Conservation (phyloP, 352 stramenopile genomes). For the Aphanomyces invadans region DNA sequence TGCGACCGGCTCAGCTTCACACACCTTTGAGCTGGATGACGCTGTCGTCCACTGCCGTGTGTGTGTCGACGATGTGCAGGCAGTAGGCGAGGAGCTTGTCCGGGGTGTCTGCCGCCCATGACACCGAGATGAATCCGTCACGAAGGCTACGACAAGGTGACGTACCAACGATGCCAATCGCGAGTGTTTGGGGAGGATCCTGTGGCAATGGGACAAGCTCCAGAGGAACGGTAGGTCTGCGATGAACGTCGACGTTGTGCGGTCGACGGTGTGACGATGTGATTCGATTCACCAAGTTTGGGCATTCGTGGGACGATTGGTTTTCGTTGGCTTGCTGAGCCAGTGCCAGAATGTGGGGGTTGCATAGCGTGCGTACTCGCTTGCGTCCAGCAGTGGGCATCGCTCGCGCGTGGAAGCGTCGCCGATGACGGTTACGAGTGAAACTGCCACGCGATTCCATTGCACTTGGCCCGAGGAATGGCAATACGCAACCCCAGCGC, state of each 20-base stretch:
- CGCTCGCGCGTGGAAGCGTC: not conserved
- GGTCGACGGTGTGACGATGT: not conserved
- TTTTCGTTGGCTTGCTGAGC: not conserved
- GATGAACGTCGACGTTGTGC: not conserved
- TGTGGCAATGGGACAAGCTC: not conserved
- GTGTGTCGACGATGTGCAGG: not conserved
- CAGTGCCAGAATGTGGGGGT: not conserved
- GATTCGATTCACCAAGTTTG: not conserved
- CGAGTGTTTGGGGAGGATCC: too few relatives aligned
- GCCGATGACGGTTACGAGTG: not conserved
- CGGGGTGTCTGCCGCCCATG: not conserved
- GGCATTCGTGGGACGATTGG: not conserved
- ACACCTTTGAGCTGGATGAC: not conserved
- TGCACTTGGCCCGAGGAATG: too few relatives aligned
- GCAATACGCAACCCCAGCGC: not conserved
- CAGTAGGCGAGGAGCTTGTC: conserved; percentile 13
- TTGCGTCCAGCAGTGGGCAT: not conserved
- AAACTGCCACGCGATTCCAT: too few relatives aligned
- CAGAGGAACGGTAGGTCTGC: not conserved
- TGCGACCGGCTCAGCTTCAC: too few relatives aligned
- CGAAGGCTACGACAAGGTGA: too few relatives aligned
- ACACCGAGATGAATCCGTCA: not conserved
- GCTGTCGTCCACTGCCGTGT: not conserved
- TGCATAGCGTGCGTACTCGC: not conserved
- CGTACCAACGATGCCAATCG: too few relatives aligned